Conservation (phyloP, 257 asterid genomes). For the Capsicum rhomboideum region DNA sequence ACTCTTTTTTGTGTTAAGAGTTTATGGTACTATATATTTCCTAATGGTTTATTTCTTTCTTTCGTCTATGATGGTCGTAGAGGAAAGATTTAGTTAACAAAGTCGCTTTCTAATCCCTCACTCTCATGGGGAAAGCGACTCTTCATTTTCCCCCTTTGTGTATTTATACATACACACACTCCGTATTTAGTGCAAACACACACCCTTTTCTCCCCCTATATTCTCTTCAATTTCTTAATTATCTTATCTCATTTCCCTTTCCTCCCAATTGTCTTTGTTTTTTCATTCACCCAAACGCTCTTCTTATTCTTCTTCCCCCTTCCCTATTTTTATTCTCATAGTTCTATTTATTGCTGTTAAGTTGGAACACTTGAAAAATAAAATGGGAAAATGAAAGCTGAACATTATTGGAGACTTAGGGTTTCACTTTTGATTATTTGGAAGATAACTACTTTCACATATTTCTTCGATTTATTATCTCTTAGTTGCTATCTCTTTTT, state of each 20-base stretch:
- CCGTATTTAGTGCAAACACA: conserved; percentile 30
- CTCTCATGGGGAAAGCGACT: conserved; percentile 50
- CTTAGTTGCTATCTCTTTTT: neutral
- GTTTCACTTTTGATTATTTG: neutral
- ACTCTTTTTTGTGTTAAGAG: neutral
- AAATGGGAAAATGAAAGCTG: neutral
- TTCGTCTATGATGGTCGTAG: neutral
- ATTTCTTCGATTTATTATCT: neutral
- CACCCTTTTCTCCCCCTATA: neutral
- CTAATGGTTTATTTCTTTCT: neutral
- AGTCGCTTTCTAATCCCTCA: conserved; percentile 36
- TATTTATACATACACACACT: conserved; percentile 15
- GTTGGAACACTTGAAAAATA: neutral
- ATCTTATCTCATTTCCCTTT: neutral
- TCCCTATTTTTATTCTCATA: neutral
- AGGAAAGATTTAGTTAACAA: conserved; percentile 4
- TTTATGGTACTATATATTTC: neutral
- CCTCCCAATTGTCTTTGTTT: neutral
- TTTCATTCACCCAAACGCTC: neutral
- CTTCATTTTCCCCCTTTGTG: conserved; percentile 24
- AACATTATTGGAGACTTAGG: neutral
- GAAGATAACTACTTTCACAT: neutral
- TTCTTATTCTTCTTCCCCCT: neutral
- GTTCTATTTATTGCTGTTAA: neutral
- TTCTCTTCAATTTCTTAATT: neutral